Percentiles rank a stretch among this genome's conserved stretches.
phyloP scores from a whole-genome alignment of 352 stramenopile species.

The Phytophthora sojae region DNA sequence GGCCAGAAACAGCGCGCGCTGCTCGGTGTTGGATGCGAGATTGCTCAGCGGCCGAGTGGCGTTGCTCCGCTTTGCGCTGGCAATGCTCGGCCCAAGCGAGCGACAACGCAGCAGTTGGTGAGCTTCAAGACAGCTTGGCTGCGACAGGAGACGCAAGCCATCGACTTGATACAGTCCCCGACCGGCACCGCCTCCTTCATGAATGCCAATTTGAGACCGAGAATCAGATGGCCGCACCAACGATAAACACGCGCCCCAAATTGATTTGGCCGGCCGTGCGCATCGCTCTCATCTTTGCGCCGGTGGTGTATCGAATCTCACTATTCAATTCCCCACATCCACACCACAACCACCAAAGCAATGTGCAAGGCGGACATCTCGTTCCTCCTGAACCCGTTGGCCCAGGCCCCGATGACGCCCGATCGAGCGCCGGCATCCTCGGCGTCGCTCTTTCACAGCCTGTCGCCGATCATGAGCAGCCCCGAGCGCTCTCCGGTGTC shows the following conservation, averaged over 20 bases:
- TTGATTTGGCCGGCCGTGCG: neutral
- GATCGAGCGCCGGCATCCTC: constrained; percentile 19
- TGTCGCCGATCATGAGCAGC: constrained; percentile 31
- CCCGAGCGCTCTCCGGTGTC: constrained; percentile 15
- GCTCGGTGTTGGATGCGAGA: neutral
- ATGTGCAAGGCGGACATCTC: constrained; percentile 56
- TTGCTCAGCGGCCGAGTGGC: neutral
- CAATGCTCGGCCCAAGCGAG: neutral
- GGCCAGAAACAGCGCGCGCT: neutral
- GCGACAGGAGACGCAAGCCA: neutral
- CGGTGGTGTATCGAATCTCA: neutral
- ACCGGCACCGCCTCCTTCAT: neutral
- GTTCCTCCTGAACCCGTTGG: constrained; percentile 53
- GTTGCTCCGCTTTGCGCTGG: neutral
- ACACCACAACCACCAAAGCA: constrained; percentile 8
- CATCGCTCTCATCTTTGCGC: neutral
- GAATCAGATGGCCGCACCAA: neutral
- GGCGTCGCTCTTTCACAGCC: constrained; percentile 25
- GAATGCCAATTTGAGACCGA: neutral
- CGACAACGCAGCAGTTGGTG: neutral
- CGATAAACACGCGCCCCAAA: constrained; percentile 4
- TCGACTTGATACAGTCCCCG: neutral
- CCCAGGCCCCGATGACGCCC: constrained; percentile 8
- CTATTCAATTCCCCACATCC: constrained; percentile 24
- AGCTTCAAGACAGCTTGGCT: neutral